A percentile compares a stretch with the other conserved stretches of the same genome.
Evolutionary conservation across 192 early-diverging fungal genomes (phyloP).

Genomic region (Coemansia sp.): DNA sequence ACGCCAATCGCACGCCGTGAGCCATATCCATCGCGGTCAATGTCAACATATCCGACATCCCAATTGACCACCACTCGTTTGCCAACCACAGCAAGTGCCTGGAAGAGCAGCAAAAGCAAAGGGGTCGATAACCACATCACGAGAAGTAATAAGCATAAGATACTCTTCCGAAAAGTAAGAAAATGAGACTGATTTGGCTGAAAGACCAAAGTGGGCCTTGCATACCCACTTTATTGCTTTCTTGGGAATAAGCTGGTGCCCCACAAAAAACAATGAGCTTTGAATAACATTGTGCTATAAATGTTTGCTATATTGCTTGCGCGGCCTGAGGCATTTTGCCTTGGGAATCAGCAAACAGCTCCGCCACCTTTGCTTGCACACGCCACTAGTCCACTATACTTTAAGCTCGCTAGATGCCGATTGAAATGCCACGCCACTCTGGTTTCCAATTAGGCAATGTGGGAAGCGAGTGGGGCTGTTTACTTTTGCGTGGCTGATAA

Average conservation of each 20-base stretch:
- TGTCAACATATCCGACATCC: slow-evolving; percentile 63
- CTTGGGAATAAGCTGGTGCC: not conserved
- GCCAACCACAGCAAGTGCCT: not conserved
- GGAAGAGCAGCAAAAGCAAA: not conserved
- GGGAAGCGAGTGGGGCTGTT: not conserved
- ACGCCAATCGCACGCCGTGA: slow-evolving; percentile 61
- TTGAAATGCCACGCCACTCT: not conserved
- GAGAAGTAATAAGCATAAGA: too few species aligned
- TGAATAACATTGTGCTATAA: not conserved
- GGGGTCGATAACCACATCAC: not conserved
- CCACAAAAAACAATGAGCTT: not conserved
- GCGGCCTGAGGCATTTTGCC: not conserved
- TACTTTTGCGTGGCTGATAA: too few species aligned
- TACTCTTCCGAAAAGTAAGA: too few species aligned
- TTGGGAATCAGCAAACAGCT: not conserved
- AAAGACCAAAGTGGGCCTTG: not conserved
- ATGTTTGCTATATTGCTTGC: not conserved
- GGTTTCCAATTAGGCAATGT: not conserved
- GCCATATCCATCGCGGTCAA: slow-evolving; percentile 62
- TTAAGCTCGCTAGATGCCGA: not conserved
- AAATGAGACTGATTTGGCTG: not conserved
- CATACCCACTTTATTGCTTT: not conserved
- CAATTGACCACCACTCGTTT: slow-evolving; percentile 49
- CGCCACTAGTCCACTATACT: too few species aligned
- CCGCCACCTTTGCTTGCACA: not conserved